Conservation (phyloP, 23 red algal species). For the Gracilaria domingensis region DNA sequence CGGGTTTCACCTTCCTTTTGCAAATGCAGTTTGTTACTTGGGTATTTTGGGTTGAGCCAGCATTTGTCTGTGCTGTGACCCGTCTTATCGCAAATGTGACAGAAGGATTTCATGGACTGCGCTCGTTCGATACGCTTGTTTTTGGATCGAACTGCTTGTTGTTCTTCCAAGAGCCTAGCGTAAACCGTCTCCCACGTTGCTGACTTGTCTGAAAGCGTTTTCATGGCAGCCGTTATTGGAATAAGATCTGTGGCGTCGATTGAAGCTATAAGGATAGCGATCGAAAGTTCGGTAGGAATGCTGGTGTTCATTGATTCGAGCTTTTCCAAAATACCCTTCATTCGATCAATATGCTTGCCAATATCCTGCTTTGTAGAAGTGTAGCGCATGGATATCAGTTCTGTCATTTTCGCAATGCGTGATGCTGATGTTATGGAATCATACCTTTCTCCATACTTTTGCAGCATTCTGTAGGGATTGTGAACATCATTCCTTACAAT, state of each 20-base stretch:
- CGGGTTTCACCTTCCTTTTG: background rate
- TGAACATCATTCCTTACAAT: background rate
- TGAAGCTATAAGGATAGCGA: slow-evolving; percentile 25
- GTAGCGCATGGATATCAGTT: slow-evolving; percentile 13
- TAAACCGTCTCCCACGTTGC: slow-evolving; percentile 25
- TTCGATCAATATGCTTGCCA: slow-evolving; percentile 3
- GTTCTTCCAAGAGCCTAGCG: slow-evolving; percentile 29
- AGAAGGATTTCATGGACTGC: background rate
- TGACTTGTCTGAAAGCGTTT: slow-evolving; percentile 8
- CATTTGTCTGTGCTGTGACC: slow-evolving; percentile 14
- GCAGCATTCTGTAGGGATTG: slow-evolving; percentile 27
- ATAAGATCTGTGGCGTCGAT: slow-evolving; percentile 18
- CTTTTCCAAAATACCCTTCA: slow-evolving; percentile 20
- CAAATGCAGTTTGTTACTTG: slow-evolving; percentile 25
- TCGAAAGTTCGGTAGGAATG: background rate
- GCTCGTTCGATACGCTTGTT: background rate
- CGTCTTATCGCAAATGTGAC: slow-evolving; percentile 1
- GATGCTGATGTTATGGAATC: slow-evolving; percentile 27
- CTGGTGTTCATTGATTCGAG: slow-evolving; percentile 38
- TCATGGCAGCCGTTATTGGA: too few relatives aligned
- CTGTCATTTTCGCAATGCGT: slow-evolving; percentile 23
- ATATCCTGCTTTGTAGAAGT: background rate
- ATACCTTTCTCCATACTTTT: slow-evolving; percentile 22
- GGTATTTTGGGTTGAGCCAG: slow-evolving; percentile 28
- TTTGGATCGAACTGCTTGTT: background rate